Evolutionary conservation across 768 basidiomycete species (phyloP).

Genomic region (Inosperma sp.): DNA sequence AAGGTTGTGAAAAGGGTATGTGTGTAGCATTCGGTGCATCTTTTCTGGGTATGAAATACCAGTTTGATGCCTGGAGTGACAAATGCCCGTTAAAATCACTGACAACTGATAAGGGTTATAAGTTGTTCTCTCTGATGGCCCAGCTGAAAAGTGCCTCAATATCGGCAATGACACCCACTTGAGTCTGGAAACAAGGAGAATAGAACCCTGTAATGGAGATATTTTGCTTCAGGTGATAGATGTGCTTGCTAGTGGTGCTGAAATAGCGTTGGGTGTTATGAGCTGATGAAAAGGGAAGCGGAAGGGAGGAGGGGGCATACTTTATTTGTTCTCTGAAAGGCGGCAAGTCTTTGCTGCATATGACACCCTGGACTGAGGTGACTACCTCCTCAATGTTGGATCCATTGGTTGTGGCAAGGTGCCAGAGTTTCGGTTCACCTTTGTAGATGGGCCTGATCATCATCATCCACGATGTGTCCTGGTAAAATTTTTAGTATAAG

Average conservation of each 20-base stretch:
- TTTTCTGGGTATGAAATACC: not conserved
- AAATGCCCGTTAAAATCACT: not conserved
- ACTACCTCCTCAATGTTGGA: constrained; percentile 1
- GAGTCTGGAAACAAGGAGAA: not conserved
- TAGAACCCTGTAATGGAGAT: not conserved
- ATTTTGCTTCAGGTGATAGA: not conserved
- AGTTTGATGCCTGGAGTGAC: not conserved
- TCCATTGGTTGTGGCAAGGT: not conserved
- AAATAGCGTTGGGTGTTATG: not conserved
- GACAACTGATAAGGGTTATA: not conserved
- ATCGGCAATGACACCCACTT: not conserved
- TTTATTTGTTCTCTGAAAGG: not conserved
- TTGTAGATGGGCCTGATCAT: not conserved
- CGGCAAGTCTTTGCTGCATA: not conserved
- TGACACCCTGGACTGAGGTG: not conserved
- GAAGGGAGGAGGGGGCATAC: not conserved
- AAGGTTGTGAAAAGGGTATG: not conserved
- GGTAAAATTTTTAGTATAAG: no score
- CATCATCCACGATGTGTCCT: not conserved
- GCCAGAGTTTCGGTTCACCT: not conserved
- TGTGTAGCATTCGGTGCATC: not conserved
- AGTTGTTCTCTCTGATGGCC: not conserved
- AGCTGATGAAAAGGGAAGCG: no score
- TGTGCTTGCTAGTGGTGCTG: not conserved
- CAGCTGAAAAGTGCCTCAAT: not conserved